phyloP scores from a whole-genome alignment of 2,329 filamentous ascomycete species.

The Fusarium buharicum region DNA sequence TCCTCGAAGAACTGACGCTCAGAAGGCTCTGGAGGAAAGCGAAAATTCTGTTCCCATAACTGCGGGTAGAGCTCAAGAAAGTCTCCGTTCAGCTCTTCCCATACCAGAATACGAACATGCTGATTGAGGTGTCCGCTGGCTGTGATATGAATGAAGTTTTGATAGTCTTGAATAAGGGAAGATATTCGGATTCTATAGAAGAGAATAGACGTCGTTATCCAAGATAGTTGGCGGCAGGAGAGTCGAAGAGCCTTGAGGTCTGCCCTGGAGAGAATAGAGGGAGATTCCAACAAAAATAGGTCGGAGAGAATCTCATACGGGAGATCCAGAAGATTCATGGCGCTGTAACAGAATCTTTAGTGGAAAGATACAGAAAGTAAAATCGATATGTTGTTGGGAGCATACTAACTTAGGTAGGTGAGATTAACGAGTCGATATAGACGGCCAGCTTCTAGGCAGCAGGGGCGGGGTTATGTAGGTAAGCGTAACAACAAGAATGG shows the following conservation, averaged over 20 bases:
- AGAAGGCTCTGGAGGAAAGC: neutral
- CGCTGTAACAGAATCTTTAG: neutral
- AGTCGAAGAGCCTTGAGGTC: constrained; percentile 16
- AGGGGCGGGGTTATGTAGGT: too few species aligned
- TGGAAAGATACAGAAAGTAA: too few species aligned
- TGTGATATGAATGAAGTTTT: constrained; percentile 1
- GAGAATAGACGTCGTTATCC: neutral
- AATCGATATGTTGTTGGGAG: neutral
- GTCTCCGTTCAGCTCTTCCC: constrained; percentile 19
- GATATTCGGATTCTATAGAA: constrained; percentile 9
- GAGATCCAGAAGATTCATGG: neutral
- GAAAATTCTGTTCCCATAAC: neutral
- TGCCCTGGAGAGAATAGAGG: neutral
- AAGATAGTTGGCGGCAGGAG: neutral
- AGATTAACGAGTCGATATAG: too few species aligned
- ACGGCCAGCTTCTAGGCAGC: too few species aligned
- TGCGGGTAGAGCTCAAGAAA: neutral
- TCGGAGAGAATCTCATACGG: constrained; percentile 4
- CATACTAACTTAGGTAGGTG: neutral
- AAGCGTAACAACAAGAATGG: too few species aligned
- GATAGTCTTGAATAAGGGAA: neutral
- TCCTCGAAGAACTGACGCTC: neutral
- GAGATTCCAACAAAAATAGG: neutral
- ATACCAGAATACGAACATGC: constrained; percentile 2
- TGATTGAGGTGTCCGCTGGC: neutral